These are phyloP conservation scores for Draba incana DNA, from an alignment of 345 rosid species.

Conservation along the genomic window DNA sequence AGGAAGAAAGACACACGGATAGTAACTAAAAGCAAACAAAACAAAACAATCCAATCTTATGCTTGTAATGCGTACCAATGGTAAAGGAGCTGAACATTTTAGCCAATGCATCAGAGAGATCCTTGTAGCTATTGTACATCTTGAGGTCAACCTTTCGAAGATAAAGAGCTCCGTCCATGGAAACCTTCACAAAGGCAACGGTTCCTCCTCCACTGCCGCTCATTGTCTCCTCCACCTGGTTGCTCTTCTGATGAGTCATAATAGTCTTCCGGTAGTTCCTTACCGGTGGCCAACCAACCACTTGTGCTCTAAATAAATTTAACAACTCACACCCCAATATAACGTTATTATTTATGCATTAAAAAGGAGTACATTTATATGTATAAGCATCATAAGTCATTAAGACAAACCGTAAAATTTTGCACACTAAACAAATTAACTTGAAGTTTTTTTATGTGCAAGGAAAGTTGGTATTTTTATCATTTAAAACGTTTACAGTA, in stretches of 20 bases:
- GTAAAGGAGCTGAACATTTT: slow-evolving; percentile 96
- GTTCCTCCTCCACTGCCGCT: slow-evolving; percentile 29
- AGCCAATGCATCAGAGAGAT: slow-evolving; percentile 80
- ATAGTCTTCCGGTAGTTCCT: slow-evolving; percentile 80
- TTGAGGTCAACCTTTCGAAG: slow-evolving; percentile 94
- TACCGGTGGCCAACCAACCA: slow-evolving; percentile 98
- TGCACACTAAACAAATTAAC: no score
- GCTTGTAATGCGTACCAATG: slow-evolving; percentile 54
- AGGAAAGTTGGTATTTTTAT: no score
- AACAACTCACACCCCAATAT: background rate
- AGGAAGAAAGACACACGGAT: background rate
- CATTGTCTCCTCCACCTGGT: slow-evolving; percentile 45
- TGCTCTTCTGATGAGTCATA: slow-evolving; percentile 61
- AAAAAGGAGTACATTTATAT: no score
- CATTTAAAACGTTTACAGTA: no score
- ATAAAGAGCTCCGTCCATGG: slow-evolving; percentile 97
- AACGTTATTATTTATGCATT: slow-evolving; percentile 5
- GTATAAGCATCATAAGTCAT: no score
- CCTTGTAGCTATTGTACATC: slow-evolving; percentile 81
- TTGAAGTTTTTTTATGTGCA: no score
- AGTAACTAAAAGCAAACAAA: background rate
- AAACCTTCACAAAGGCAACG: slow-evolving; percentile 75
- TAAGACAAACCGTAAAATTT: no score
- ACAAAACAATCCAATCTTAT: background rate
- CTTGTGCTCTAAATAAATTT: slow-evolving; percentile 64